A percentile compares a stretch with the other conserved stretches of the same genome.
Evolutionary conservation across 192 early-diverging fungal genomes (phyloP).

Genomic region (Physocladia obscura): DNA sequence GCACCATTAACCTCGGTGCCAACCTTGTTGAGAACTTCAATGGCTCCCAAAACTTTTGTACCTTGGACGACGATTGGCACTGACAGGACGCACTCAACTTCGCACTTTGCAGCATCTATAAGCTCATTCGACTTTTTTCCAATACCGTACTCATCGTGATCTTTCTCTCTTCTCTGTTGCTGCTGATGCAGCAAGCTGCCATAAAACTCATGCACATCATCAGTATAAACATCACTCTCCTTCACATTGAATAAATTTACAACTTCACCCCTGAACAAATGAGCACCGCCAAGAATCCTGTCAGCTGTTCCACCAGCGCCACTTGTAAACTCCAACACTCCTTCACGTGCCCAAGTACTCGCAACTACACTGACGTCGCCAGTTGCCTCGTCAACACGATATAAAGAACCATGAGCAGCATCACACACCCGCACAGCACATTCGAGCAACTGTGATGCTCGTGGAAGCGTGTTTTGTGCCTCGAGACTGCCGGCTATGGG

Average conservation of each 20-base stretch:
- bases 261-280: slow-evolving; percentile 40
- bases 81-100: slow-evolving; percentile 48
- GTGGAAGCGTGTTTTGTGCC: not conserved
- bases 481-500: slow-evolving; percentile 25
- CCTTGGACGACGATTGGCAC: slow-evolving; percentile 35
- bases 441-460: slow-evolving; percentile 16
- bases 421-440: slow-evolving; percentile 26
- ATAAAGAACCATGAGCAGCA: slow-evolving; percentile 34
- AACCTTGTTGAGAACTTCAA: slow-evolving; percentile 54
- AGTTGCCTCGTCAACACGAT: slow-evolving; percentile 30
- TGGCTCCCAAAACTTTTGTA: slow-evolving; percentile 34
- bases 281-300: slow-evolving; percentile 22
- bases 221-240: slow-evolving; percentile 42
- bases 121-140: too few relatives aligned
- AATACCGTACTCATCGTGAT: too few relatives aligned
- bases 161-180: too few relatives aligned
- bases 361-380: slow-evolving; percentile 24
- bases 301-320: slow-evolving; percentile 1
- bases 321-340: not conserved
- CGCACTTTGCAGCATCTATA: slow-evolving; percentile 13
- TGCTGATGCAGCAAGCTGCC: too few relatives aligned
- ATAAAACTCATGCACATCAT: slow-evolving; percentile 36
- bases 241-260: slow-evolving; percentile 51
- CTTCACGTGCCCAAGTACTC: slow-evolving; percentile 33
- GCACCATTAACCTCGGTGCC: not conserved